phyloP scores from a whole-genome alignment of 2,329 filamentous ascomycete species.

The Atkinsonella texensis region DNA sequence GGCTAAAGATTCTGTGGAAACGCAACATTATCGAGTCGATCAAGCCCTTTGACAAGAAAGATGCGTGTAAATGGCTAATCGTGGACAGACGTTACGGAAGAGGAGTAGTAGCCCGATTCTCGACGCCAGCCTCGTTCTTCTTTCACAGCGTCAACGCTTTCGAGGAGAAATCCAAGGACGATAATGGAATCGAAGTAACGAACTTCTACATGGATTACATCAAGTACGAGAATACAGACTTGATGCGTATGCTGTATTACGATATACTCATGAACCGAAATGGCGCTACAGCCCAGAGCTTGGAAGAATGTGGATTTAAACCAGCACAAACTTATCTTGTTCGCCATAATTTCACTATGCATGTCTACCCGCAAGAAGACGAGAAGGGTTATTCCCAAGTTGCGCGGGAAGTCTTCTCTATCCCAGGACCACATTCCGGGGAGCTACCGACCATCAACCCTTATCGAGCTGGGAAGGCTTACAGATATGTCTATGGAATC shows the following conservation, averaged over 20 bases:
- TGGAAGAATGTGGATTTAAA: slow-evolving; percentile 26
- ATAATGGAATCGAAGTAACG: slow-evolving; percentile 16
- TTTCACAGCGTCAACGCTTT: slow-evolving; percentile 74
- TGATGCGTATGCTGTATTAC: slow-evolving; percentile 58
- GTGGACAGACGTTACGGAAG: slow-evolving; percentile 50
- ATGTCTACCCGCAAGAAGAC: slow-evolving; percentile 4
- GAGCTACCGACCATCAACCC: slow-evolving; percentile 60
- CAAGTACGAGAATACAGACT: slow-evolving; percentile 50
- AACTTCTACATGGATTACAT: slow-evolving; percentile 55
- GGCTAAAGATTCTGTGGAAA: slow-evolving; percentile 49
- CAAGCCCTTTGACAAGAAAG: slow-evolving; percentile 43
- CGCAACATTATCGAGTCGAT: slow-evolving; percentile 60
- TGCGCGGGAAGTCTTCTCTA: slow-evolving; percentile 28
- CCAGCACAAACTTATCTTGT: slow-evolving; percentile 24
- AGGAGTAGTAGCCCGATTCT: slow-evolving; percentile 58
- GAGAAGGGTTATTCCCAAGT: slow-evolving; percentile 9
- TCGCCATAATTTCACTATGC: slow-evolving; percentile 32
- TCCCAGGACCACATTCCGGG: slow-evolving; percentile 40
- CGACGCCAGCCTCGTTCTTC: slow-evolving; percentile 58
- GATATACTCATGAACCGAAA: slow-evolving; percentile 48
- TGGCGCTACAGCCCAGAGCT: slow-evolving; percentile 30
- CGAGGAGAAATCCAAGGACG: slow-evolving; percentile 39
- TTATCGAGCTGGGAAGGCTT: slow-evolving; percentile 32
- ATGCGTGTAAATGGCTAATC: slow-evolving; percentile 58
- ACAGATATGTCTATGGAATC: slow-evolving; percentile 51